Evolutionary conservation across 176 grass and related monocot species (phyloP), one percentile per base, ranked within the genome.

Genomic region (Thinopyrum elongatum): DNA sequence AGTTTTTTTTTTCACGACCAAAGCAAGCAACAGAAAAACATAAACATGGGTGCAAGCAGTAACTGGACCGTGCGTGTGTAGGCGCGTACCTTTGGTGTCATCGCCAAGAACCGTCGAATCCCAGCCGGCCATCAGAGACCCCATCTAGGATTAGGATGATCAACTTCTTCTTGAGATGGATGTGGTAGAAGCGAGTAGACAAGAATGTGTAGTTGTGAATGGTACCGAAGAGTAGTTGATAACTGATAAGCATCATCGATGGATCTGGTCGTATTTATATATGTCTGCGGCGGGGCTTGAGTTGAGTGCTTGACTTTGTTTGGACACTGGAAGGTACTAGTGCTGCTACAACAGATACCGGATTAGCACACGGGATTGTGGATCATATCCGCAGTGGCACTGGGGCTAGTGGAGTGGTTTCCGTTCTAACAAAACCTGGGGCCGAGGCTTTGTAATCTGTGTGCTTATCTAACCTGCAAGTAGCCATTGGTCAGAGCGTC

Each of bases 81-180:
- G 51, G 17, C 5, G 14, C 21, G 4, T 83, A 92, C 93, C 90
- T 91, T 77, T 84, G 42, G 63, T 47, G 21, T 75, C 73, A 29
- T 88, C 47, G 4, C 53, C 93, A 34, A 91, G 63, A 83, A 89
- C 69, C 0, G 74, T 74, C 13, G 96, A 91, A 72, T 84, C 91
- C 96, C 96, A 98, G 47, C 96, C 96, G 39, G 93, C 88, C 93
- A 95, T 95, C 25, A 98, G 93, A 69, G 96, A 98, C 6, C 96
- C 96, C 96, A 98, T 98, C 11, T 4, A 14, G 15, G 39, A 42
- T 33, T 22, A 36, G 31, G 33, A 38, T 87, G 49, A 53, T 53
- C 64, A 64, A 31, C 1, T 71, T 47, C 1, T 78, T 47, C 28
- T 7, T 67, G 26, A 39, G 11, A 22, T 42, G 0, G 55, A 31